A percentile compares a stretch with the other conserved stretches of the same genome.
Evolutionary conservation across 23 red algal genomes (phyloP).

Genomic region (Gracilaria gracilis): DNA sequence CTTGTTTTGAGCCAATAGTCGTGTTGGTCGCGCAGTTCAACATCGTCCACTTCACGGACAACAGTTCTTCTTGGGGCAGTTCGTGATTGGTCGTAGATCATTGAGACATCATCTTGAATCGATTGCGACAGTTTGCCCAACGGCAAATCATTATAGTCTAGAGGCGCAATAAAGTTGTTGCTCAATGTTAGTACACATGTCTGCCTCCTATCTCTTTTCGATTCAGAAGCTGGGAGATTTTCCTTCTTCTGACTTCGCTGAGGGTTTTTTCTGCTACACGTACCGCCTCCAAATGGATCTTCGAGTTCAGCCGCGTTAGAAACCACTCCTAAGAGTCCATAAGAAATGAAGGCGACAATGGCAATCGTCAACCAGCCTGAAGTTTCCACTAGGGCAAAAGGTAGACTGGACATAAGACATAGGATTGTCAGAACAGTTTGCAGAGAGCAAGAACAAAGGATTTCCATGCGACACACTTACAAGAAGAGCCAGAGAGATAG

Average conservation of each 20-base stretch:
- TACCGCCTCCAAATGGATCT: constrained; percentile 76
- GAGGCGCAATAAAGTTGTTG: background rate
- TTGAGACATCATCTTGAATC: constrained; percentile 61
- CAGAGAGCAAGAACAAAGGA: background rate
- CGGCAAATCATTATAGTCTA: constrained; percentile 71
- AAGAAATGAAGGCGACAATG: constrained; percentile 57
- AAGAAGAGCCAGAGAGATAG: constrained; percentile 72
- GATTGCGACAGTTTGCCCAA: constrained; percentile 51
- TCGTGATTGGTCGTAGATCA: constrained; percentile 9
- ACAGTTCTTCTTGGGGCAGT: background rate
- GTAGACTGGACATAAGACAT: constrained; percentile 16
- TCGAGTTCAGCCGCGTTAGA: constrained; percentile 64
- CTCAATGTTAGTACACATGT: background rate
- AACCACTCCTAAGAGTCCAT: constrained; percentile 67
- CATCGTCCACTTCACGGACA: constrained; percentile 51
- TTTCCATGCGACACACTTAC: constrained; percentile 23
- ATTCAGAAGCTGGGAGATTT: background rate
- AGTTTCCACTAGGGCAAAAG: constrained; percentile 65
- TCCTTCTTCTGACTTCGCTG: background rate
- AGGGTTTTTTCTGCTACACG: background rate
- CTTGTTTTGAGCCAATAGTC: constrained; percentile 56
- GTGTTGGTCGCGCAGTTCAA: constrained; percentile 2
- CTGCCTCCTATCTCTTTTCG: background rate
- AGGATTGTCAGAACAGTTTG: background rate
- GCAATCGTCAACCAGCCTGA: constrained; percentile 63